Percentiles rank a stretch among this genome's conserved stretches.
These are phyloP conservation scores for Aspergillus puulaauensis DNA, from an alignment of 2,329 filamentous ascomycete species.

Conservation along the genomic window DNA sequence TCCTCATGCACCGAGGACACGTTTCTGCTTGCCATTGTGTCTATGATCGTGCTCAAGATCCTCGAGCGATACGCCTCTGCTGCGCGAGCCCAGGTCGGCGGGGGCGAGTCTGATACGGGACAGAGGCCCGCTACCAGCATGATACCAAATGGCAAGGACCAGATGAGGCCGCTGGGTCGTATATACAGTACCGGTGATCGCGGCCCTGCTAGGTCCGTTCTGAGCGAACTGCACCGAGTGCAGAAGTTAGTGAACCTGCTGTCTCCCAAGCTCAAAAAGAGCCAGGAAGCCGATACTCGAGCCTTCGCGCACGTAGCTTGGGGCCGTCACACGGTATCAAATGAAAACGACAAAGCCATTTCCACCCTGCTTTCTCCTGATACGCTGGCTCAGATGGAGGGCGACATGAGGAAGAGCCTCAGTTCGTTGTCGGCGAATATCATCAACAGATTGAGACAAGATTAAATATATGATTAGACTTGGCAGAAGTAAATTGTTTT, in stretches of 20 bases:
- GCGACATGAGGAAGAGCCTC: background rate
- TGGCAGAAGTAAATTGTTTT: background rate
- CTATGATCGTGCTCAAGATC: constrained; percentile 37
- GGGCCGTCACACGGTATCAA: background rate
- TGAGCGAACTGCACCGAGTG: background rate
- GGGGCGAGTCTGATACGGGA: background rate
- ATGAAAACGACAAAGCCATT: background rate
- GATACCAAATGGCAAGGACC: background rate
- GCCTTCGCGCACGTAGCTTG: background rate
- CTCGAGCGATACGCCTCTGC: constrained; percentile 32
- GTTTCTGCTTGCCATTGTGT: constrained; percentile 33
- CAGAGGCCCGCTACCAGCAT: background rate
- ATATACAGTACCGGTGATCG: background rate
- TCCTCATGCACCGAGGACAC: constrained; percentile 30
- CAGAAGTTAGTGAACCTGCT: background rate
- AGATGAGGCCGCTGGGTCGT: background rate
- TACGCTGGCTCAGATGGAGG: background rate
- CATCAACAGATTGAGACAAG: background rate
- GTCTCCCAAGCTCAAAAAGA: background rate
- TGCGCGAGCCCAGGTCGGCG: constrained; percentile 13
- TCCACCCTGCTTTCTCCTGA: background rate
- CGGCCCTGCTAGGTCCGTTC: background rate
- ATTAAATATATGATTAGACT: background rate
- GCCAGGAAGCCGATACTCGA: background rate
- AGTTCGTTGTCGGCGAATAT: background rate